Conservation (phyloP, 2,329 filamentous ascomycete species). For the Fusarium pseudonygamai region DNA sequence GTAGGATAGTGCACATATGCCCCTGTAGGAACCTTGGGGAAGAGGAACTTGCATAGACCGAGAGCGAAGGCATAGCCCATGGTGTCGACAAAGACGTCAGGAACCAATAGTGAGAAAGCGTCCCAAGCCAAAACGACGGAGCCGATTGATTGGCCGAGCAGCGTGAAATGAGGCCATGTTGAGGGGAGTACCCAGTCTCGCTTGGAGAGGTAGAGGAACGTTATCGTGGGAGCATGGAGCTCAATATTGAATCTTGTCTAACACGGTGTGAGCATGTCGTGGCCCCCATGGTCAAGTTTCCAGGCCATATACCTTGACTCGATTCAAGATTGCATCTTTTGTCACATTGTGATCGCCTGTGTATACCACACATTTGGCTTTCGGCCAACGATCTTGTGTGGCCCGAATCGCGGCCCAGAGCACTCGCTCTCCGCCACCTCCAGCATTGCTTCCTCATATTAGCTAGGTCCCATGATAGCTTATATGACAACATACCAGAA, state of each 20-base stretch:
- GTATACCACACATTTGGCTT: constrained; percentile 90
- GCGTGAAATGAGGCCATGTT: constrained; percentile 91
- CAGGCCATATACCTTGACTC: constrained; percentile 71
- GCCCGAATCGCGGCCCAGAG: constrained; percentile 95
- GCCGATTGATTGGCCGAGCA: constrained; percentile 92
- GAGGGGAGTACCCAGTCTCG: constrained; percentile 86
- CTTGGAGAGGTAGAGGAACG: constrained; percentile 91
- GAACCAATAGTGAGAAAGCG: constrained; percentile 89
- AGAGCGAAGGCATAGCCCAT: constrained; percentile 97
- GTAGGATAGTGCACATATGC: constrained; percentile 99
- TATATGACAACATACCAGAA: constrained; percentile 75
- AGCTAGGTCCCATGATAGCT: constrained; percentile 5
- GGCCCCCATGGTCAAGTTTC: background rate
- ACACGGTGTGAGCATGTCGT: constrained; percentile 20
- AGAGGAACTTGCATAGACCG: constrained; percentile 83
- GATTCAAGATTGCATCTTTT: constrained; percentile 80
- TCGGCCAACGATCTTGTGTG: constrained; percentile 88
- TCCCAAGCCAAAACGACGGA: constrained; percentile 90
- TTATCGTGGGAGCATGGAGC: constrained; percentile 82
- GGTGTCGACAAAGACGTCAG: constrained; percentile 95
- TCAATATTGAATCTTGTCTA: constrained; percentile 91
- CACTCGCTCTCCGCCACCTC: constrained; percentile 93
- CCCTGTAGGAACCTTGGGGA: constrained; percentile 81
- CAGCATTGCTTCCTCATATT: constrained; percentile 76
- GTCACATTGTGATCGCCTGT: constrained; percentile 92